These are phyloP conservation scores for Alloascoidea hylecoeti DNA, from an alignment of 805 yeast genomes.

Conservation along the genomic window DNA sequence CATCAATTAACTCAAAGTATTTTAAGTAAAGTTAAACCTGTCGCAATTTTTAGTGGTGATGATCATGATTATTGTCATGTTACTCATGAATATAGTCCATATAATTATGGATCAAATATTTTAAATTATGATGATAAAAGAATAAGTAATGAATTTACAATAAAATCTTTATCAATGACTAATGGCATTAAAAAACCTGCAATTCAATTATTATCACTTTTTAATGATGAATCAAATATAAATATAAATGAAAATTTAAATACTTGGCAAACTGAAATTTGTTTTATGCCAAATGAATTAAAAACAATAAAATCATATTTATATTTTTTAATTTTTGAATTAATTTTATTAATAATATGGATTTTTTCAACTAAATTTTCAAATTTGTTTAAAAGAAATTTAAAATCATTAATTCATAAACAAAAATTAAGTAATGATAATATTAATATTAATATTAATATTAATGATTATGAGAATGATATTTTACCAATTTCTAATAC, in stretches of 20 bases:
- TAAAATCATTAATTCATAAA: too few species aligned
- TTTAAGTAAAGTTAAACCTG: conserved; percentile 47
- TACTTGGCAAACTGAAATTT: too few species aligned
- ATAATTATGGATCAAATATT: conserved; percentile 3
- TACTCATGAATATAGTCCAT: conserved; percentile 27
- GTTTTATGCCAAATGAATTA: neutral
- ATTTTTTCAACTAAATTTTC: too few species aligned
- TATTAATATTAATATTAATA: too few species aligned
- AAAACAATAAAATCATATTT: neutral
- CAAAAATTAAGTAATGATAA: too few species aligned
- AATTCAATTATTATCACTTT: conserved; percentile 63
- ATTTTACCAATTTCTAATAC: too few species aligned
- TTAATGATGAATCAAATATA: conserved; percentile 23
- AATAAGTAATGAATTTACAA: conserved; percentile 61
- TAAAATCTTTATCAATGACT: conserved; percentile 85
- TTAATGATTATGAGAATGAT: too few species aligned
- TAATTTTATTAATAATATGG: too few species aligned
- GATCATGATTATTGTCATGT: conserved; percentile 94
- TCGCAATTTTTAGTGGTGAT: conserved; percentile 74
- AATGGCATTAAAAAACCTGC: conserved; percentile 85
- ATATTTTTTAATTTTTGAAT: too few species aligned
- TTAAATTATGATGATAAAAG: conserved; percentile 6
- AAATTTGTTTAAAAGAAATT: too few species aligned
- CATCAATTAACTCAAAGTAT: conserved; percentile 43
- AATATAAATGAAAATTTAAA: too few species aligned